Conservation (phyloP, 495 filamentous ascomycete genomes). For the Jackrogersella multiformis region DNA sequence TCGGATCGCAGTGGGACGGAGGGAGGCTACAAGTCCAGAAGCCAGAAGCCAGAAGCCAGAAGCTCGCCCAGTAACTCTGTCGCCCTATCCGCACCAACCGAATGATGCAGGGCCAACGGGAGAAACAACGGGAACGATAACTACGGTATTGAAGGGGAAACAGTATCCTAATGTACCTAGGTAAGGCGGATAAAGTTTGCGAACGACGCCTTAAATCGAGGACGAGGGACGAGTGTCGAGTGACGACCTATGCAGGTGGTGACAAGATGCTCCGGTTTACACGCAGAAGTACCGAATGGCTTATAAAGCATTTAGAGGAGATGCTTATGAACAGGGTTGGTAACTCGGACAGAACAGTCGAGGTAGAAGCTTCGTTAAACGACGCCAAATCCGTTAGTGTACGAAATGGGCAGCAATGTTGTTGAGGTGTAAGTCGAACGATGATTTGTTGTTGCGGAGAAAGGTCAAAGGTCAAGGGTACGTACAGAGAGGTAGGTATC, state of each 20-base stretch:
- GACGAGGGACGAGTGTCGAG: background rate
- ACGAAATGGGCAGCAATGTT: conserved; percentile 34
- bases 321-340: conserved; percentile 14
- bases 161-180: background rate
- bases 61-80: conserved; percentile 14
- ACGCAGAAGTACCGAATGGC: background rate
- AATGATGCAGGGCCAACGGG: conserved; percentile 18
- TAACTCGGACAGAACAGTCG: background rate
- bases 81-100: conserved; percentile 9
- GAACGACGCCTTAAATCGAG: background rate
- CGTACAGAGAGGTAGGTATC: conserved; percentile 13
- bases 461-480: conserved; percentile 28
- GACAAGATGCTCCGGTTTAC: conserved; percentile 18
- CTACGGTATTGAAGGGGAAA: background rate
- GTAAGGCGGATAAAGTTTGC: background rate
- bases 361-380: background rate
- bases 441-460: conserved; percentile 45
- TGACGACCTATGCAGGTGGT: too few species aligned
- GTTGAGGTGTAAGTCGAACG: conserved; percentile 37
- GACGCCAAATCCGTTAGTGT: background rate
- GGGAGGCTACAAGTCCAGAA: too few species aligned
- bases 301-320: conserved; percentile 12
- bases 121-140: background rate
- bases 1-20: conserved; percentile 5
- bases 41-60: too few species aligned